A percentile compares a stretch with the other conserved stretches of the same genome.
Evolutionary conservation across 169 alveolate species (phyloP).

Genomic region (Plasmodium cynomolgi): DNA sequence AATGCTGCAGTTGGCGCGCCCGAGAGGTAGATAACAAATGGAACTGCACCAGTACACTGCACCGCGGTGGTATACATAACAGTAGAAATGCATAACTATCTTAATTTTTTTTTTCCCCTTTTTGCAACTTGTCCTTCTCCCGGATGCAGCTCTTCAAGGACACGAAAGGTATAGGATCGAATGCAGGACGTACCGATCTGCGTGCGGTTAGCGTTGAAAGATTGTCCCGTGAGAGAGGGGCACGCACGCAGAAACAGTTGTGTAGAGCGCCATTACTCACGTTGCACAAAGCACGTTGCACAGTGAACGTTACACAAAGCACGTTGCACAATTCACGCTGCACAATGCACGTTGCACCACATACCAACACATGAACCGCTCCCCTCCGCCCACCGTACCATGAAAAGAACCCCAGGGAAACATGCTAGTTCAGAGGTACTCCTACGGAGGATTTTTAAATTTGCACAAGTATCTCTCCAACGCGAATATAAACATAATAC

Average conservation of each 20-base stretch:
- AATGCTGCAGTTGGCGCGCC: neutral
- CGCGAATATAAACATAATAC: slow-evolving; percentile 1
- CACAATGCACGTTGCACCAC: neutral
- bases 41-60: neutral
- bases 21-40: neutral
- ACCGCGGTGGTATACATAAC: neutral
- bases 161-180: slow-evolving; percentile 1
- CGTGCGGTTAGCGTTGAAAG: neutral
- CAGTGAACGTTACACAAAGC: neutral
- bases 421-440: slow-evolving; percentile 32
- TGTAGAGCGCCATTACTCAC: neutral
- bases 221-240: neutral
- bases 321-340: too few relatives aligned
- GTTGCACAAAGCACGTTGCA: neutral
- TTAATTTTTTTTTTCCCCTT: neutral
- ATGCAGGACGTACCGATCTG: neutral
- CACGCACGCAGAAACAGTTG: neutral
- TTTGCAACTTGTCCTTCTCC: neutral
- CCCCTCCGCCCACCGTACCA: neutral
- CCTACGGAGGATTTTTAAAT: slow-evolving; percentile 55
- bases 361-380: neutral
- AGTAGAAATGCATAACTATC: neutral
- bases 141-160: slow-evolving; percentile 26
- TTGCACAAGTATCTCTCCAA: slow-evolving; percentile 31
- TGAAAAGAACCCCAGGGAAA: slow-evolving; percentile 7